Conservation (phyloP, 306 rosid genomes). For the Trifolium subterraneum region DNA sequence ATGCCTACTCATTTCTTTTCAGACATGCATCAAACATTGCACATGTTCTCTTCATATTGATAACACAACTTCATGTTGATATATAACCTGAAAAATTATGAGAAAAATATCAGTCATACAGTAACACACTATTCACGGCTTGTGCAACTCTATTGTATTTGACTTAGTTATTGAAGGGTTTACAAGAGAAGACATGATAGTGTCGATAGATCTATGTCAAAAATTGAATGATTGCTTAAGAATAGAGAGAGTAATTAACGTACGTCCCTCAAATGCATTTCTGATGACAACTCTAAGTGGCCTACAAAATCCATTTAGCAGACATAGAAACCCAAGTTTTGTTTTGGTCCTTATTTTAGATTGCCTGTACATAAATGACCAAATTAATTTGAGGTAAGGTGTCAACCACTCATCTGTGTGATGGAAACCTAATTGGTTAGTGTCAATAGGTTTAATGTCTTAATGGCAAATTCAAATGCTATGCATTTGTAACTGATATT, state of each 20-base stretch:
- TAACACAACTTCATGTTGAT: background rate
- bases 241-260: background rate
- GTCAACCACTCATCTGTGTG: no score
- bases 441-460: no score
- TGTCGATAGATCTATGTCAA: background rate
- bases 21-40: conserved; percentile 10
- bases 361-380: no score
- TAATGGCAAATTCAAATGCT: no score
- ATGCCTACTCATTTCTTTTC: background rate
- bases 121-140: background rate
- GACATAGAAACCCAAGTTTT: background rate
- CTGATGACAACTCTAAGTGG: background rate
- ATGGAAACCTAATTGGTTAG: no score
- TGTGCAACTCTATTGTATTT: background rate
- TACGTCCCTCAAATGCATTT: background rate
- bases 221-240: background rate
- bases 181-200: background rate
- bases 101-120: background rate
- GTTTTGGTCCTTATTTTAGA: background rate
- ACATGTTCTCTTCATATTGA: conserved; percentile 10
- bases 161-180: background rate
- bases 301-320: conserved; percentile 2
- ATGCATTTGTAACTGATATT: no score
- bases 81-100: no score
- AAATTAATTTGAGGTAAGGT: no score